Percentiles rank a stretch among this genome's conserved stretches.
These are phyloP conservation scores for Leishmania gerbilli DNA, from an alignment of 208 protist species.

Conservation along the genomic window DNA sequence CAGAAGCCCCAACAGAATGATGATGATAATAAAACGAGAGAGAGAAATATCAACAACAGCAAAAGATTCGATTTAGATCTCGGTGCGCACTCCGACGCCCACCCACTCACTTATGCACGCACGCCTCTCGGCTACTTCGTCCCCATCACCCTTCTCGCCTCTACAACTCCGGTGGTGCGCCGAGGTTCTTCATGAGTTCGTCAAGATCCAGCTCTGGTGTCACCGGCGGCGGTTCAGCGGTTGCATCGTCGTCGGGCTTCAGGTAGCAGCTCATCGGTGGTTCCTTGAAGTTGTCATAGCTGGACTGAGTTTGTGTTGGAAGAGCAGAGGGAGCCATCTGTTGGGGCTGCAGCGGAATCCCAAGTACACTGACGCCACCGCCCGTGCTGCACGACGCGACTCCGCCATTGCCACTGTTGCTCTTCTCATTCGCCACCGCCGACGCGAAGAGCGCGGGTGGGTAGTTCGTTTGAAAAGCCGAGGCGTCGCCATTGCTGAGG, in stretches of 20 bases:
- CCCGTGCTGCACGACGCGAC: not conserved
- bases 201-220: conserved; percentile 33
- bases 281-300: not conserved
- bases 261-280: conserved; percentile 43
- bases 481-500: conserved; percentile 14
- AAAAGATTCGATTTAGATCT: not conserved
- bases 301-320: not conserved
- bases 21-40: not conserved
- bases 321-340: not conserved
- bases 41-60: not conserved
- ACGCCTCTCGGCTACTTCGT: not conserved
- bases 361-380: conserved; percentile 43
- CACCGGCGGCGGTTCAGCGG: conserved; percentile 17
- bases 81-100: not conserved
- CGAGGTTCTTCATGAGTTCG: conserved; percentile 38
- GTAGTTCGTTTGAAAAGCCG: conserved; percentile 8
- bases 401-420: not conserved
- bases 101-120: not conserved
- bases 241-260: conserved; percentile 18
- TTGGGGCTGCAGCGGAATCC: conserved; percentile 42
- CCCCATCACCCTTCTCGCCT: not conserved
- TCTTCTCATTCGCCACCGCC: conserved; percentile 1
- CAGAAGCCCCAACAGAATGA: not conserved
- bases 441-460: conserved; percentile 35
- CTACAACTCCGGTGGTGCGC: conserved; percentile 29